Base-by-base conservation (phyloP, 2,329 filamentous ascomycete genomes). In the Phaeosphaeria sp. region DNA sequence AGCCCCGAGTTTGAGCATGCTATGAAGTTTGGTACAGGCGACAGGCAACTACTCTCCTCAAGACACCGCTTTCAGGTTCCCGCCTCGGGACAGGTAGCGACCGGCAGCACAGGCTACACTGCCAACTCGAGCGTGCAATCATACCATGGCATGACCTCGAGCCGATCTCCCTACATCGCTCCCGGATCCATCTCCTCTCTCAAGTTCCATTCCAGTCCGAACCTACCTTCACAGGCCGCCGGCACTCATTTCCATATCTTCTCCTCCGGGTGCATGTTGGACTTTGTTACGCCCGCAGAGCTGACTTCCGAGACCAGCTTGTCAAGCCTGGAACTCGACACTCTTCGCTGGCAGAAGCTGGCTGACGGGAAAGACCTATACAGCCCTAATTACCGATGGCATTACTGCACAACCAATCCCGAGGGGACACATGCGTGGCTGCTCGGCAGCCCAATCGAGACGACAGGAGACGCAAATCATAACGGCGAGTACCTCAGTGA, bases 381-480 rank as follows among this genome's bases (percentile, higher is more conserved):
- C 79, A 91, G 91, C 66, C 83, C 88, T 0, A 92, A 91, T n/a
- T 98, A 95, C 76, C 88, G 94, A 58, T 99, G 95, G 95, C 94
- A 98, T 76, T 99, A 99, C 74, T 98, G 95, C 76, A 96, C 93
- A 2, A 91, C 97, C 79, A 96, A 97, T 73, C 89, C 95, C 59
- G 92, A 96, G 68, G 94, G 94, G 6, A 97, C 95, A 6, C 97
- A 96, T 74, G 95, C 93, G 7, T 99, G 95, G 93, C 83, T 99
- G 22, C 84, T 99, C n/a, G 95, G 95, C 8, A 97, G 93, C 70
- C 91, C 91, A 2, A 89, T 91, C 3, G 92, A 97, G 63, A 80
- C 84, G 42, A 80, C 84, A 18, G 82, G 85, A 6, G 87, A 88
- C 48, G 89, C 89, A 40, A 82, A 89, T 17, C 84, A 86, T 3